These are phyloP conservation scores for Tetrapisispora phaffii DNA, from an alignment of 805 yeast species.

Conservation along the genomic window DNA sequence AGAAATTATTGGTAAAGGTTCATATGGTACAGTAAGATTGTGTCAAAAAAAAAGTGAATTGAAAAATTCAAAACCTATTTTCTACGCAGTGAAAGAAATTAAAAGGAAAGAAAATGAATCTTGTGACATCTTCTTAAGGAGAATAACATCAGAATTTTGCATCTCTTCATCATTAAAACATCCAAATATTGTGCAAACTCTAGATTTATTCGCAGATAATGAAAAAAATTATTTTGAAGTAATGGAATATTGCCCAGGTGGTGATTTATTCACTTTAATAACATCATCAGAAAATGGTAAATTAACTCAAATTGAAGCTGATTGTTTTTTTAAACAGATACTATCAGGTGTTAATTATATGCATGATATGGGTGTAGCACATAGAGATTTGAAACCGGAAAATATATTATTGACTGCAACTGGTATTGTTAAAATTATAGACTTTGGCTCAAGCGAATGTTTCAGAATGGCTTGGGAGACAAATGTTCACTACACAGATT, in stretches of 20 bases:
- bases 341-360: slow-evolving; percentile 78
- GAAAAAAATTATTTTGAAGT: slow-evolving; percentile 77
- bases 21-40: slow-evolving; percentile 87
- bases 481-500: slow-evolving; percentile 56
- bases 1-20: slow-evolving; percentile 87
- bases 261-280: slow-evolving; percentile 66
- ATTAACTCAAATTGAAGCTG: slow-evolving; percentile 74
- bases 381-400: slow-evolving; percentile 91
- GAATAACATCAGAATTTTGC: slow-evolving; percentile 75
- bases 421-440: slow-evolving; percentile 74
- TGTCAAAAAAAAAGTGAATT: slow-evolving; percentile 52
- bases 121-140: slow-evolving; percentile 55
- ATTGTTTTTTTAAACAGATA: slow-evolving; percentile 80
- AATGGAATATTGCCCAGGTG: slow-evolving; percentile 79
- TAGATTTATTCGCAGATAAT: slow-evolving; percentile 69
- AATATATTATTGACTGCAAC: slow-evolving; percentile 66
- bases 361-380: slow-evolving; percentile 85
- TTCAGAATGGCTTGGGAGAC: slow-evolving; percentile 78
- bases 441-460: slow-evolving; percentile 81
- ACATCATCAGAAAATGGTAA: slow-evolving; percentile 53
- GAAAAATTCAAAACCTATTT: slow-evolving; percentile 36
- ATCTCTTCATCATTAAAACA: slow-evolving; percentile 66
- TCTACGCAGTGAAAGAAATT: slow-evolving; percentile 82
- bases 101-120: slow-evolving; percentile 50
- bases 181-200: slow-evolving; percentile 63